Percentiles rank a stretch among this genome's conserved stretches.
phyloP scores from a whole-genome alignment of 352 stramenopile species.

The Lagenidium giganteum region DNA sequence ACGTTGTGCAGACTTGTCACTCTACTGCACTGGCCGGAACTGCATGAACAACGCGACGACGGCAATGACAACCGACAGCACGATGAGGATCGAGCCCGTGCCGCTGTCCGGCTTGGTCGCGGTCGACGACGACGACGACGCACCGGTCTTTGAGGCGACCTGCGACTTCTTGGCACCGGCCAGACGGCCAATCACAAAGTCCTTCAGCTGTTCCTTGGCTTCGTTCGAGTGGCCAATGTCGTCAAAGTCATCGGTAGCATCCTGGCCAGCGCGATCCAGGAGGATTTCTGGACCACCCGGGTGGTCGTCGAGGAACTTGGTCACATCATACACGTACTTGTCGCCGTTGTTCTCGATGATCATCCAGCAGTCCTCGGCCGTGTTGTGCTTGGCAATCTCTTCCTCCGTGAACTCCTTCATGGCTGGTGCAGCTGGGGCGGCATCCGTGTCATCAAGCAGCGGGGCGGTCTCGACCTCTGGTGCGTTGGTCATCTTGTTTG shows the following conservation, averaged over 20 bases:
- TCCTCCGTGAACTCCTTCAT: constrained; percentile 90
- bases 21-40: constrained; percentile 24
- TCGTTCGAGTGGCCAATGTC: constrained; percentile 98
- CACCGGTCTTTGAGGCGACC: constrained; percentile 6
- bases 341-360: constrained; percentile 66
- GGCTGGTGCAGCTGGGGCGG: too few species aligned
- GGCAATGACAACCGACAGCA: constrained; percentile 44
- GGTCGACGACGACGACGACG: constrained; percentile 8
- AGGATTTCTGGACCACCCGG: constrained; percentile 98
- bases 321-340: constrained; percentile 97
- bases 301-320: constrained; percentile 97
- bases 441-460: too few species aligned
- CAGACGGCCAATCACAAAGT: constrained; percentile 91
- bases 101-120: constrained; percentile 28
- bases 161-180: constrained; percentile 61
- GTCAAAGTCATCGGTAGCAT: constrained; percentile 93
- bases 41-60: constrained; percentile 58
- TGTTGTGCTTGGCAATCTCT: constrained; percentile 89
- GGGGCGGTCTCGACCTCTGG: too few species aligned
- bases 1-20: constrained; percentile 1
- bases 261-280: constrained; percentile 90
- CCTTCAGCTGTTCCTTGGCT: constrained; percentile 89
- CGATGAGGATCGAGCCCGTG: constrained; percentile 44
- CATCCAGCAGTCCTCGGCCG: constrained; percentile 81
- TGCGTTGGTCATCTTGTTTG: too few species aligned